These are phyloP conservation scores for Chaetomium olivaceum DNA, from an alignment of 2,329 filamentous ascomycete genomes.

Conservation along the genomic window DNA sequence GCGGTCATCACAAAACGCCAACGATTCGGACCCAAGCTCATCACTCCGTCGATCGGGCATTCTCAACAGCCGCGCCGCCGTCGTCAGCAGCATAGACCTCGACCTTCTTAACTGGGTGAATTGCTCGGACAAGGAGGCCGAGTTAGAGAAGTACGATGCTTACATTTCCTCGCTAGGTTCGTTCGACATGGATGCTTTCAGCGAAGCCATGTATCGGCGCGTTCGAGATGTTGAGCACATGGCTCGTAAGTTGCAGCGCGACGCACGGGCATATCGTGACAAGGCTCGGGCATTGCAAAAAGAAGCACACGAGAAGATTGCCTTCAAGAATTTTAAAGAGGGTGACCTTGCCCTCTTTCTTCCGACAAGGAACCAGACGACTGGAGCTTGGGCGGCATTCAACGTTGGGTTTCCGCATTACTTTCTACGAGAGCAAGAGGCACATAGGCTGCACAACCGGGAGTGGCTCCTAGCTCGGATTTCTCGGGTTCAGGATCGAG, in stretches of 20 bases:
- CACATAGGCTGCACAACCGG: slow-evolving; percentile 76
- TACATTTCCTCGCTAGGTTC: slow-evolving; percentile 73
- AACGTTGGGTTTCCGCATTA: slow-evolving; percentile 97
- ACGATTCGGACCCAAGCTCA: slow-evolving; percentile 54
- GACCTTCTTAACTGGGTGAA: slow-evolving; percentile 82
- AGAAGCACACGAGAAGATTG: slow-evolving; percentile 93
- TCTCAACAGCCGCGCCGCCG: slow-evolving; percentile 54
- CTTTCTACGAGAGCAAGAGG: slow-evolving; percentile 90
- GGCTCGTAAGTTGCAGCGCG: slow-evolving; percentile 89
- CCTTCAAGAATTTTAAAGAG: slow-evolving; percentile 93
- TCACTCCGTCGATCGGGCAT: slow-evolving; percentile 57
- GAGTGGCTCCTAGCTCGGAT: slow-evolving; percentile 98
- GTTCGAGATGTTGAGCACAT: slow-evolving; percentile 92
- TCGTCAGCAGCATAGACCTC: slow-evolving; percentile 65
- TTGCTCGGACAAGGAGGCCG: slow-evolving; percentile 62
- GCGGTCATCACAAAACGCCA: slow-evolving; percentile 57
- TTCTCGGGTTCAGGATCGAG: slow-evolving; percentile 83
- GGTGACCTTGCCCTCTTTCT: slow-evolving; percentile 92
- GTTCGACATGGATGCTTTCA: slow-evolving; percentile 82
- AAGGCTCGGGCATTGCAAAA: slow-evolving; percentile 77
- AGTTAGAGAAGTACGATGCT: slow-evolving; percentile 71
- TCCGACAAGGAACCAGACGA: slow-evolving; percentile 90
- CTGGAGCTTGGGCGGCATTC: slow-evolving; percentile 96
- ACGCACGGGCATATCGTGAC: slow-evolving; percentile 83
- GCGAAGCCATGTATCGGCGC: slow-evolving; percentile 82